Percentiles rank a stretch among this genome's conserved stretches.
phyloP scores from a whole-genome alignment of 139 green algal genomes.

The Gonium pectorale region DNA sequence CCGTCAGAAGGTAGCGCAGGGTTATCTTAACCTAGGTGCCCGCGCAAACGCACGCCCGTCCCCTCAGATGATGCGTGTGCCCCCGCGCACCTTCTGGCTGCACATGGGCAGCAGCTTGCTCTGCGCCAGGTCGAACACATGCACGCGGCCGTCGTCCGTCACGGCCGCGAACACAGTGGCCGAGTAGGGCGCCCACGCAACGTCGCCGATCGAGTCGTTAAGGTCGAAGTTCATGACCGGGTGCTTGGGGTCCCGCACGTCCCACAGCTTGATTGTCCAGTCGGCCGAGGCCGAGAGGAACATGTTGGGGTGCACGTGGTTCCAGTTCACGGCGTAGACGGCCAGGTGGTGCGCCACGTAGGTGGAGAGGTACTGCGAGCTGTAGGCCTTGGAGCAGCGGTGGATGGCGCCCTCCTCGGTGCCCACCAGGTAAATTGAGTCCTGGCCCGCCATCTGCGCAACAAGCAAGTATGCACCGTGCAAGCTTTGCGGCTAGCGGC shows the following conservation, averaged over 20 bases:
- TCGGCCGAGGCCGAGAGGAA: constrained; percentile 94
- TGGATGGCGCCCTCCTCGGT: constrained; percentile 90
- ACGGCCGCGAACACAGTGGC: constrained; percentile 90
- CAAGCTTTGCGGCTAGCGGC: no score
- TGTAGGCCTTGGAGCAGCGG: constrained; percentile 91
- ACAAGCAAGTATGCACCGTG: no score
- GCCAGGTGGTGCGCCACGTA: constrained; percentile 70
- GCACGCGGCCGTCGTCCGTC: constrained; percentile 83
- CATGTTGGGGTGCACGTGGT: constrained; percentile 77
- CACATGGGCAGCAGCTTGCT: constrained; percentile 89
- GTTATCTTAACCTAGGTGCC: no score
- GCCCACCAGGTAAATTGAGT: constrained; percentile 88
- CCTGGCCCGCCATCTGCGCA: constrained; percentile 49
- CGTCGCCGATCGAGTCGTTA: constrained; percentile 79
- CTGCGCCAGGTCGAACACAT: constrained; percentile 90
- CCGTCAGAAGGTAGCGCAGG: no score
- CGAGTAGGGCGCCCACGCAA: constrained; percentile 91
- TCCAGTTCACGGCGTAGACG: constrained; percentile 92
- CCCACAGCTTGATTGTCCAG: constrained; percentile 88
- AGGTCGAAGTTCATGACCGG: constrained; percentile 55
- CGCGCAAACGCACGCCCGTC: no score
- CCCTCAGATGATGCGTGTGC: no score
- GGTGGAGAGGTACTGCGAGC: constrained; percentile 84
- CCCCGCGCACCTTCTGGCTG: constrained; percentile 85
- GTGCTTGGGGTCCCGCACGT: constrained; percentile 45